phyloP scores from a whole-genome alignment of 805 yeast species.

The Sugiyamaella lignohabitans region DNA sequence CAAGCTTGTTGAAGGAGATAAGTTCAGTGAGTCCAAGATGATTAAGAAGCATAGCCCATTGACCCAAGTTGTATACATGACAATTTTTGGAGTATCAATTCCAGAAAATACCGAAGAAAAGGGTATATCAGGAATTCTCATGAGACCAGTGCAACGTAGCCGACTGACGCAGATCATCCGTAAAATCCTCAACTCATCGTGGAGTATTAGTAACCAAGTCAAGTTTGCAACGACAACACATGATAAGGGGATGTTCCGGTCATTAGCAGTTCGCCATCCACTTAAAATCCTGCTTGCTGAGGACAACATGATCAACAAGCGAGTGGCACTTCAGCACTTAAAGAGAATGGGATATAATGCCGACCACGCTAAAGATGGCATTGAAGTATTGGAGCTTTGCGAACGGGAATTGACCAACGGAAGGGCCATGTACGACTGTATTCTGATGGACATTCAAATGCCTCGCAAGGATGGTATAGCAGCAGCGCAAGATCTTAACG shows the following conservation, averaged over 20 bases:
- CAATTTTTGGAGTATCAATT: constrained; percentile 23
- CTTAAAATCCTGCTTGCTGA: constrained; percentile 46
- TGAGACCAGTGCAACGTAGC: constrained; percentile 22
- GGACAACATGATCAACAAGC: constrained; percentile 45
- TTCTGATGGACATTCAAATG: constrained; percentile 54
- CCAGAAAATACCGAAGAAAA: constrained; percentile 20
- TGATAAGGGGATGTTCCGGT: constrained; percentile 21
- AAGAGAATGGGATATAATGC: constrained; percentile 45
- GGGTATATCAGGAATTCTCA: constrained; percentile 21
- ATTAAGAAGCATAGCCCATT: constrained; percentile 14
- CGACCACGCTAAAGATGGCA: constrained; percentile 48
- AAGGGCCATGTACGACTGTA: constrained; percentile 42
- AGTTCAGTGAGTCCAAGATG: constrained; percentile 10
- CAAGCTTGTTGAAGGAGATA: constrained; percentile 12
- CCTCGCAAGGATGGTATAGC: constrained; percentile 49
- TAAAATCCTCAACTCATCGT: constrained; percentile 15
- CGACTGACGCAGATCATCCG: constrained; percentile 20
- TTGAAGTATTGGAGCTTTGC: constrained; percentile 38
- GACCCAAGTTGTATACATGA: constrained; percentile 22
- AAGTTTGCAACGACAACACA: constrained; percentile 16
- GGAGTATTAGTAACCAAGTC: constrained; percentile 16
- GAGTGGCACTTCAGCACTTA: constrained; percentile 45
- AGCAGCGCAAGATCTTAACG: constrained; percentile 38
- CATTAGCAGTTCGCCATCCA: constrained; percentile 32
- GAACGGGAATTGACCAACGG: constrained; percentile 24